Conservation (phyloP, 2,329 filamentous ascomycete genomes). For the Penicillium griseofulvum region DNA sequence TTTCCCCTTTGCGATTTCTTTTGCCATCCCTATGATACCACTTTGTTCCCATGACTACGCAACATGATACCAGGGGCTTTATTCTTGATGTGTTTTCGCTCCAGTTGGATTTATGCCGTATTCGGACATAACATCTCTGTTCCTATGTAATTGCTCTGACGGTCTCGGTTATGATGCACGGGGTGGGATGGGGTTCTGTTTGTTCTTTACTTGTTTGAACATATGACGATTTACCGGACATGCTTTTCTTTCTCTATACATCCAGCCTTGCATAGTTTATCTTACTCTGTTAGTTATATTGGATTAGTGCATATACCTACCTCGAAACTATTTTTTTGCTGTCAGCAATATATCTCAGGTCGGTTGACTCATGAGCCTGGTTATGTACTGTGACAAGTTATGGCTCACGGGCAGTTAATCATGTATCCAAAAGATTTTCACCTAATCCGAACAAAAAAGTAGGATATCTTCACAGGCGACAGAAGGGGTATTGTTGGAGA, state of each 20-base stretch:
- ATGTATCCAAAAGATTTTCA: not conserved
- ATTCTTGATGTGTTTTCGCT: conserved; percentile 22
- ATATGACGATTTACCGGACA: conserved; percentile 14
- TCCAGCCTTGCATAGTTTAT: conserved; percentile 15
- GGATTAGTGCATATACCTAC: not conserved
- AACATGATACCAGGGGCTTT: conserved; percentile 35
- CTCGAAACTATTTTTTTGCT: not conserved
- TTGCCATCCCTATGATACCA: conserved; percentile 39
- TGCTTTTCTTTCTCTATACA: conserved; percentile 12
- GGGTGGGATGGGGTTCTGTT: conserved; percentile 4
- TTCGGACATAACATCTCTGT: conserved; percentile 20
- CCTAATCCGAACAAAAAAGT: not conserved
- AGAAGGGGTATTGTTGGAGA: not conserved
- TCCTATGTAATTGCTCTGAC: conserved; percentile 20
- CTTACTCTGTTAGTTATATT: not conserved
- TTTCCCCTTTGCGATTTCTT: conserved; percentile 9
- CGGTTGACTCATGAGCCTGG: not conserved
- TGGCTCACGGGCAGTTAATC: not conserved
- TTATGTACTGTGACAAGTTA: not conserved
- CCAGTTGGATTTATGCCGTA: conserved; percentile 13
- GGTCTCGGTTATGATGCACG: conserved; percentile 19
- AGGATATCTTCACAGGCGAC: not conserved
- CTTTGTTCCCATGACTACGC: conserved; percentile 38
- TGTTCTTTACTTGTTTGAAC: not conserved
- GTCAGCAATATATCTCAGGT: not conserved